phyloP scores from a whole-genome alignment of 2,329 filamentous ascomycete genomes.

The Sporothrix schenckii region DNA sequence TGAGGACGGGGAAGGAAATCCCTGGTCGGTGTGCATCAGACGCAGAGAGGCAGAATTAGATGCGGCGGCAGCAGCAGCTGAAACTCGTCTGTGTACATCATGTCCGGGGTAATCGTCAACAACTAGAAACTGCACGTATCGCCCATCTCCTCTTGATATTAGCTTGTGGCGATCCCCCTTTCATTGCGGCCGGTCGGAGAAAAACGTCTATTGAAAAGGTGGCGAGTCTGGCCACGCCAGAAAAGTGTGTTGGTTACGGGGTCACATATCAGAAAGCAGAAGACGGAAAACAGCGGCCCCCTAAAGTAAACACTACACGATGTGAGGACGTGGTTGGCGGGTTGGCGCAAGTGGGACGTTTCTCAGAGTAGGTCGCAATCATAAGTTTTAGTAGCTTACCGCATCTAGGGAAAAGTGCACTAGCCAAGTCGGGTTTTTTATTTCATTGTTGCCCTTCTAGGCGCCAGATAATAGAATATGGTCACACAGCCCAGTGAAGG shows the following conservation, averaged over 20 bases:
- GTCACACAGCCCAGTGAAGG: constrained; percentile 16
- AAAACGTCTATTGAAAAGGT: not conserved
- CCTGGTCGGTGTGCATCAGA: constrained; percentile 6
- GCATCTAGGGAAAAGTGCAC: not conserved
- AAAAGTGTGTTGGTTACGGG: not conserved
- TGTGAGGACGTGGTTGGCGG: not conserved
- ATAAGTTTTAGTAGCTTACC: constrained; percentile 16
- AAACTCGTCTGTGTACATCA: constrained; percentile 21
- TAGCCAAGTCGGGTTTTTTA: not conserved
- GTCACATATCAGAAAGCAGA: not conserved
- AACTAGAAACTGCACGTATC: not conserved
- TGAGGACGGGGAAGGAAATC: not conserved
- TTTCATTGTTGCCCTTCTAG: constrained; percentile 16
- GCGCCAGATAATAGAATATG: constrained; percentile 1
- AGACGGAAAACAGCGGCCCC: not conserved
- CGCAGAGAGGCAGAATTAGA: constrained; percentile 6
- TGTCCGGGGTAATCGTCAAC: not conserved
- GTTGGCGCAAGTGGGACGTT: not conserved
- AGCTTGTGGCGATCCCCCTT: constrained; percentile 22
- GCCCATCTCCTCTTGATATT: not conserved
- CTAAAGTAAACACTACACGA: constrained; percentile 8
- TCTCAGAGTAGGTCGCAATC: constrained; percentile 16
- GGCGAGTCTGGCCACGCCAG: constrained; percentile 12
- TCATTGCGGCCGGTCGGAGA: not conserved
- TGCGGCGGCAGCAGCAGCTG: constrained; percentile 4